Evolutionary conservation across 768 basidiomycete genomes (phyloP), one percentile per base, ranked within the genome.

Genomic region (Pholiota molesta): DNA sequence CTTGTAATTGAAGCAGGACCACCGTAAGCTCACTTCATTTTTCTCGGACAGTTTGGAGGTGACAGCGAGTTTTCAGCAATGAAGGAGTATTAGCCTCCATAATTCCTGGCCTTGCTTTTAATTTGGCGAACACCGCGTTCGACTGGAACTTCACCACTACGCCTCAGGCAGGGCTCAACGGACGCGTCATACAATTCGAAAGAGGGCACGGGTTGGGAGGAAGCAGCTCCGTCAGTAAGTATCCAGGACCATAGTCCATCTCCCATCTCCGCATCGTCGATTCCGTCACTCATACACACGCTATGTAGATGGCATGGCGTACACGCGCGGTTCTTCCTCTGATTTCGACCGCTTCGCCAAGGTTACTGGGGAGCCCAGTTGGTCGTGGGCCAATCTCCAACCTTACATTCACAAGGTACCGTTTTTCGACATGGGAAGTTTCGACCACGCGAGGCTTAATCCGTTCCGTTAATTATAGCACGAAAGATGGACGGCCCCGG

Each of bases 311-410:
- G 70, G 65, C 37, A 51, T 72, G 64, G 66, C 68, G 1, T 78
- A 74, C 53, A 75, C 75, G 2, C 70, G 75, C 8, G 78, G 77
- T 4, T 70, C 76, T 1, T 65, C 61, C 7, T 76, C 75, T 16
- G 86, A 87, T 62, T 89, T 80, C 61, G 82, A 88, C 64, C 80
- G 84, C 55, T 85, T 80, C 68, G 84, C 83, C 0, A 52, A 67
- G 1, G 73, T 81, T 16, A 74, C 77, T 7, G 84, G 79, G 7
- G 83, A 86, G 33, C 49, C 74, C 1, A 76, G 77, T 5, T 89
- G 87, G 87, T 72, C 73, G 10, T 78, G 77, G 77, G 61, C 68
- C 13, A 70, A 57, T 26, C 67, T 79, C 28, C 66, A 73, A 14
- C 69, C 70, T 10, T 78, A 75, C 51, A 39, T 59, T 19, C 49